Evolutionary conservation across 352 stramenopile species (phyloP), one percentile per base, ranked within the genome.

Genomic region (Pythium dissotocum): DNA sequence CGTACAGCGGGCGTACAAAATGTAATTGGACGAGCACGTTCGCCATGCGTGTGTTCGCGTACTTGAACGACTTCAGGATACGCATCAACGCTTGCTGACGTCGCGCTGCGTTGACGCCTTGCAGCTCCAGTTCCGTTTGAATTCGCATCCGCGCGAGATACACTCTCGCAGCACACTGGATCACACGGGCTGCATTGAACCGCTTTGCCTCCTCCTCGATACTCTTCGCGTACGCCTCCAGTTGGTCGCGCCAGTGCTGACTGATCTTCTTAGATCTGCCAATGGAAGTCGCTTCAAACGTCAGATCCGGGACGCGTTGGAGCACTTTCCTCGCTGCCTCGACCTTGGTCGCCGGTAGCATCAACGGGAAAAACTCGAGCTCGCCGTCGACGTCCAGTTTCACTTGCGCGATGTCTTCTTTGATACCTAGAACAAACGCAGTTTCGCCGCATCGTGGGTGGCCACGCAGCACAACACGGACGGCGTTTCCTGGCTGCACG

Each of bases 301-400:
- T 71, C 7, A 95, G 63, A 30, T 83, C 76, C 4, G 85, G 85
- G 2, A 93, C 75, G 30, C 75, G 70, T 40, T 90, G 80, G 9
- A 95, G 67, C 28, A 89, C 82, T 18, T 61, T 75, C 21, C 88
- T 90, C 2, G 73, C 61, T 21, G 77, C 62, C 14, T 95, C 85
- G 2, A 82, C 58, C 33, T 82, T 87, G 2, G 85, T 89, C 0
- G 77, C 77, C 7, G 82, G 85, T 2, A 91, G 71, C 24, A 77
- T 52, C 18, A 93, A 61, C 16, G 85, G 85, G 51, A 95, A 83
- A 65, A 95, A 95, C 65, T 95, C 87, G n/a, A 93, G 73, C 40
- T 79, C 73, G 10, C 82, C 81, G 38, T 93, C 87, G n/a, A 90
- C 59, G 38, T 95, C 87, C 70, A 95, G 84, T 48, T 95, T 95